Percentiles rank a stretch among this genome's conserved stretches.
Evolutionary conservation across 306 rosid species (phyloP).

Genomic region (Dalbergia cultrata): DNA sequence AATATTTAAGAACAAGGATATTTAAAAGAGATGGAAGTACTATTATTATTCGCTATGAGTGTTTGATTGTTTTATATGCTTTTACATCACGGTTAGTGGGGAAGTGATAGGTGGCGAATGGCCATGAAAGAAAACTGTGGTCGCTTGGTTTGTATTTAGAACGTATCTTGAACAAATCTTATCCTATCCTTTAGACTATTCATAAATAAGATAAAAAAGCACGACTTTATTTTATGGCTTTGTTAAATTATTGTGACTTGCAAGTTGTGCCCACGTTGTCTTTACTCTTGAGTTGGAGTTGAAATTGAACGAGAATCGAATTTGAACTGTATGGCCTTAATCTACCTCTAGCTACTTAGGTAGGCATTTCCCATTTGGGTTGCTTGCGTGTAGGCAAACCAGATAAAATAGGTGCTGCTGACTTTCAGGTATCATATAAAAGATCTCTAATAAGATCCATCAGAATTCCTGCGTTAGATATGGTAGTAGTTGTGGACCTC

Average conservation of each 20-base stretch:
- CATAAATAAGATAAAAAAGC: not conserved
- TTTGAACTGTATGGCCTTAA: conserved; percentile 29
- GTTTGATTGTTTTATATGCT: not conserved
- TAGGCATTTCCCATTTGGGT: conserved; percentile 27
- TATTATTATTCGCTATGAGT: not conserved
- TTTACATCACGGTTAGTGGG: not conserved
- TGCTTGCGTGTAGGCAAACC: conserved; percentile 25
- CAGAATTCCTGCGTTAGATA: conserved; percentile 4
- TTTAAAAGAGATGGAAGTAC: not conserved
- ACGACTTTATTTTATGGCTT: conserved; percentile 32
- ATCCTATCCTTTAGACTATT: conserved; percentile 46
- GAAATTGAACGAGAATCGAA: conserved; percentile 27
- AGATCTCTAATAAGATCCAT: conserved; percentile 2
- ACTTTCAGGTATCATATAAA: not conserved
- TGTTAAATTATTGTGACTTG: conserved; percentile 26
- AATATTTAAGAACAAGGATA: not conserved
- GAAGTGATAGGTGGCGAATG: conserved; percentile 28
- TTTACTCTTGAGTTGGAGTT: not conserved
- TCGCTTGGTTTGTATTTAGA: conserved; percentile 14
- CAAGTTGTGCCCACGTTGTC: conserved; percentile 39
- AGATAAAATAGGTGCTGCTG: conserved; percentile 21
- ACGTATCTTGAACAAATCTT: conserved; percentile 53
- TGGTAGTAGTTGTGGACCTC: conserved; percentile 27
- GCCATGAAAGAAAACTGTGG: not conserved
- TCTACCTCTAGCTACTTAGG: not conserved